Evolutionary conservation across 116 monocot species (phyloP).

Genomic region (Dioscorea cayenensis): DNA sequence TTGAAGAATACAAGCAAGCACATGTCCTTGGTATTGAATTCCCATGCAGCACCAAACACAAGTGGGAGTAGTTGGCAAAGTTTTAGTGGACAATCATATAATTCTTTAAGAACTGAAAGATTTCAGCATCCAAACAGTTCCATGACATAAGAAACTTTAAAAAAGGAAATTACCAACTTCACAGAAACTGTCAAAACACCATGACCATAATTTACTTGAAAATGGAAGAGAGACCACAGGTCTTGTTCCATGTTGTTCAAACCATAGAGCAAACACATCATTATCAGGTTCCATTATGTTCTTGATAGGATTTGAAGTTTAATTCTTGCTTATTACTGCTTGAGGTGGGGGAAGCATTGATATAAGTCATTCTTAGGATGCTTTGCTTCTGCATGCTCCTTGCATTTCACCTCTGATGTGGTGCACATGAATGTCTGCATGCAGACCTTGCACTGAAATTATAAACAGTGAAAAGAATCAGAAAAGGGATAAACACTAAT

Average conservation of each 20-base stretch:
- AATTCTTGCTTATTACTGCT: slow-evolving; percentile 18
- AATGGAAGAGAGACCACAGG: background rate
- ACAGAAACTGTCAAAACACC: too few species aligned
- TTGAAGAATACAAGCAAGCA: too few species aligned
- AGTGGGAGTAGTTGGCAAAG: too few species aligned
- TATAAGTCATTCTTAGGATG: slow-evolving; percentile 58
- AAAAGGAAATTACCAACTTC: too few species aligned
- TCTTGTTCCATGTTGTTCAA: background rate
- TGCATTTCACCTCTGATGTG: slow-evolving; percentile 74
- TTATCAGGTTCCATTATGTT: background rate
- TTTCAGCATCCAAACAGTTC: too few species aligned
- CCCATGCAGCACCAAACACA: too few species aligned
- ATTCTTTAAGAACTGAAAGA: too few species aligned
- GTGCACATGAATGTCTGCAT: slow-evolving; percentile 89
- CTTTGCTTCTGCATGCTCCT: slow-evolving; percentile 77
- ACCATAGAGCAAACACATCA: background rate
- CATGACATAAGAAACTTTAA: too few species aligned
- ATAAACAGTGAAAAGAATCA: background rate
- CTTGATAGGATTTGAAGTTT: background rate
- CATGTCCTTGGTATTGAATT: too few species aligned
- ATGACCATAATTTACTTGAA: too few species aligned
- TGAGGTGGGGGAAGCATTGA: slow-evolving; percentile 73
- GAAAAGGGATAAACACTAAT: background rate
- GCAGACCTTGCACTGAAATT: slow-evolving; percentile 68
- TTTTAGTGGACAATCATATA: too few species aligned